Evolutionary conservation across 257 asterid genomes (phyloP).

Genomic region (Verbascum thapsus): DNA sequence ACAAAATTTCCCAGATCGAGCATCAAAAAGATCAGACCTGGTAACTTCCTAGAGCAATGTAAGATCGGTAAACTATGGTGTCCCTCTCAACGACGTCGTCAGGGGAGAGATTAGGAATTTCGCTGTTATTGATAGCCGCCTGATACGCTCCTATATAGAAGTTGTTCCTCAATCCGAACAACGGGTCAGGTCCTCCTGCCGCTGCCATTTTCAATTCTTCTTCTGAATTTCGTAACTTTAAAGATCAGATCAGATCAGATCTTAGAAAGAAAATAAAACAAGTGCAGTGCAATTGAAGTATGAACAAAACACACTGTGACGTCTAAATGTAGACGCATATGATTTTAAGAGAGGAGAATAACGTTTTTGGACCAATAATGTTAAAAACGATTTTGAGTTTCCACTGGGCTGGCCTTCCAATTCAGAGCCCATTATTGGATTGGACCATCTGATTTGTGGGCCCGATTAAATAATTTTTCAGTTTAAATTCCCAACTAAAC

Average conservation of each 20-base stretch:
- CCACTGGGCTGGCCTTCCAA: too few species aligned
- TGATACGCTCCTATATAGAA: conserved; percentile 93
- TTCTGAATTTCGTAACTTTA: conserved; percentile 9
- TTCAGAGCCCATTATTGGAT: too few species aligned
- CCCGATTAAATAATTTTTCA: too few species aligned
- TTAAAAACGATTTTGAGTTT: neutral
- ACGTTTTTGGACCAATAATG: neutral
- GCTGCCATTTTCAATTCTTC: conserved; percentile 39
- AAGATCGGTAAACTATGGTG: conserved; percentile 77
- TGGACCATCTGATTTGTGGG: too few species aligned
- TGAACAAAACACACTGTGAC: conserved; percentile 15
- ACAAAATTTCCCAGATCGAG: conserved; percentile 25
- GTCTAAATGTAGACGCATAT: conserved; percentile 22
- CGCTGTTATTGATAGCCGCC: conserved; percentile 96
- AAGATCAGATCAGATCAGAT: conserved; percentile 35
- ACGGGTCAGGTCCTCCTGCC: conserved; percentile 81
- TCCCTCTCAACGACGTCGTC: conserved; percentile 87
- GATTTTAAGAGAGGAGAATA: conserved; percentile 13
- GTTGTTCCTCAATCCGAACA: conserved; percentile 84
- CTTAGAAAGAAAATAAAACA: conserved; percentile 25
- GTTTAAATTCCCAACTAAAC: too few species aligned
- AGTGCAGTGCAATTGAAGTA: conserved; percentile 23
- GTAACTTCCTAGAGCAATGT: conserved; percentile 84
- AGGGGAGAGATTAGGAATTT: conserved; percentile 76
- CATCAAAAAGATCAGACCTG: conserved; percentile 52